Base-by-base conservation (phyloP, 2,329 filamentous ascomycete species). In the Fusarium poae region DNA sequence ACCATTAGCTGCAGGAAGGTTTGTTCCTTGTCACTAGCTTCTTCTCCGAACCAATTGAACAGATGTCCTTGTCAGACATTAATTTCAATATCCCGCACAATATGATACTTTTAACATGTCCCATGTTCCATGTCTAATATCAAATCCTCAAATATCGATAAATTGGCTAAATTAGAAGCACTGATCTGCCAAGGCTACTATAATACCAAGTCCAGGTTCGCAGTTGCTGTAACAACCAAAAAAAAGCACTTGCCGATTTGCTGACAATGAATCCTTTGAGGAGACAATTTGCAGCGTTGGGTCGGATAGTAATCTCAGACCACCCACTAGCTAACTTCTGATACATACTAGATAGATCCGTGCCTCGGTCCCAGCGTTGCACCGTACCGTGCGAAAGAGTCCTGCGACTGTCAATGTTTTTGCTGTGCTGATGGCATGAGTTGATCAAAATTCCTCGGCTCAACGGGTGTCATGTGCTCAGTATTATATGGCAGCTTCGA, bases 191-290 rank as follows among this genome's bases (percentile, higher is more conserved):
- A 72, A 67, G 67, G 34, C 27, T 29, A 35, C n/a, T n/a, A n/a
- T n/a, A n/a, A n/a, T 35, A 40, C 64, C 65, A 72, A 64, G 67
- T 62, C 59, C 55, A 30, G 58, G 52, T 50, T 57, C 27, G 13
- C 15, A 44, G 74, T 76, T 76, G 69, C 73, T 62, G 63, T 66
- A 70, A 70, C 74, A 71, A 76, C 74, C 50, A 9, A 21, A 50
- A 50, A 43, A 45, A 13, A 42, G 21, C 21, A 46, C 48, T 48
- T 48, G n/a, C 46, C 23, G 62, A 62, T 45, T 59, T 49, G 62
- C 70, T 67, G 58, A 70, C 50, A 56, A 63, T 49, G 60, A 50
- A 50, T 50, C 53, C 61, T 46, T 50, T 48, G 51, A 46, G 54
- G 20, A 29, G 39, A 35, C 43, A 62, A 63, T 70, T 70, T 70